A percentile compares a stretch with the other conserved stretches of the same genome.
Conservation (phyloP, 768 basidiomycete species). For the Solioccasus polychromus region DNA sequence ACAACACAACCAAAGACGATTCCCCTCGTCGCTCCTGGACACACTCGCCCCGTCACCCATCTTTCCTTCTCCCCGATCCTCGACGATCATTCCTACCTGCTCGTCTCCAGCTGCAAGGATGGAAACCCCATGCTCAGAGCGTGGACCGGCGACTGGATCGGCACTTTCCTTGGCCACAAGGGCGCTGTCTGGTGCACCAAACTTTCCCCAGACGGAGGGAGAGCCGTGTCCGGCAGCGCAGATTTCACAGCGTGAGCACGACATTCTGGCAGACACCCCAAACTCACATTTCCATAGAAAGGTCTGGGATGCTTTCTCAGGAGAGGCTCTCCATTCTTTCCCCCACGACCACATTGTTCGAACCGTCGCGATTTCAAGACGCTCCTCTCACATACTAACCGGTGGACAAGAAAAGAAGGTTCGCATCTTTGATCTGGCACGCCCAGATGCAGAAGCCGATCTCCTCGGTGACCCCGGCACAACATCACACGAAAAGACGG, state of each 20-base stretch:
- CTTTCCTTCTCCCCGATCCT: conserved; percentile 88
- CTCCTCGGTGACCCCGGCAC: conserved; percentile 63
- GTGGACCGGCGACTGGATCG: conserved; percentile 99
- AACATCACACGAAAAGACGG: conserved; percentile 78
- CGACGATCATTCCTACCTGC: conserved; percentile 81
- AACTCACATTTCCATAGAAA: conserved; percentile 52
- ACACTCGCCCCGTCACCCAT: conserved; percentile 87
- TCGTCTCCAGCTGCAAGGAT: conserved; percentile 98
- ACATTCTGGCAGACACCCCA: conserved; percentile 2
- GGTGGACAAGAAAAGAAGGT: conserved; percentile 99
- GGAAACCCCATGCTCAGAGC: conserved; percentile 96
- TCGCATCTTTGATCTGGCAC: conserved; percentile 85
- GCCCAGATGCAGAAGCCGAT: conserved; percentile 85
- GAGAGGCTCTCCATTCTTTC: conserved; percentile 88
- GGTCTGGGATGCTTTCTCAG: conserved; percentile 94
- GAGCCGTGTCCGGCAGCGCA: conserved; percentile 90
- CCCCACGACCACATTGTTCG: conserved; percentile 98
- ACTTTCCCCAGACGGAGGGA: conserved; percentile 79
- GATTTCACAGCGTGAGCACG: conserved; percentile 91
- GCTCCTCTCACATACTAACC: conserved; percentile 67
- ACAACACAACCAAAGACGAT: conserved; percentile 62
- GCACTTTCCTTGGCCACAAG: conserved; percentile 85
- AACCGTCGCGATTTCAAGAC: conserved; percentile 83
- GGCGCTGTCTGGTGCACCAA: conserved; percentile 98
- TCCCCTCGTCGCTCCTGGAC: conserved; percentile 82